phyloP scores from a whole-genome alignment of 2,329 filamentous ascomycete genomes.

The Neofusicoccum umdonicola region DNA sequence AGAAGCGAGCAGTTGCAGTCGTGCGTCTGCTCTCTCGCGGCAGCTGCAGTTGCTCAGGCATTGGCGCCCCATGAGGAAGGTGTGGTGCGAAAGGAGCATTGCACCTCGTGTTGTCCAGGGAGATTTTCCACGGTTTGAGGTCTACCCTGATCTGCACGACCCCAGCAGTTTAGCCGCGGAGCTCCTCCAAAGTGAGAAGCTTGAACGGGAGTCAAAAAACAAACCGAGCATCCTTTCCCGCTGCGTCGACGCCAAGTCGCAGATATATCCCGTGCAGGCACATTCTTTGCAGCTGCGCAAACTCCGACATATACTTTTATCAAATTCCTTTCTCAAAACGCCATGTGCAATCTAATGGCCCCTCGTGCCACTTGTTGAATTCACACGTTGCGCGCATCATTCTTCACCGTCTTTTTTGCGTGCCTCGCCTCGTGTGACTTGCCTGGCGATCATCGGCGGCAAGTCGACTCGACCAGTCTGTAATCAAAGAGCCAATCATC shows the following conservation, averaged over 20 bases:
- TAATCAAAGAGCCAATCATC: background rate
- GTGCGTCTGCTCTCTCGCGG: background rate
- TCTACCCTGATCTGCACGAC: conserved; percentile 7
- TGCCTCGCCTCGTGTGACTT: background rate
- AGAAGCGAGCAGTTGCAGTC: background rate
- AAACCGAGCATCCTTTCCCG: conserved; percentile 6
- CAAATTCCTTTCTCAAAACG: conserved; percentile 3
- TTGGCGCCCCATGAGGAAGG: conserved; percentile 1
- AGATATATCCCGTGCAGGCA: background rate
- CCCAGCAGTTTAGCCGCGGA: conserved; percentile 1
- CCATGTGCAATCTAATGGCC: conserved; percentile 2
- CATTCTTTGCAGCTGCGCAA: background rate
- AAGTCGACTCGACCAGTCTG: background rate
- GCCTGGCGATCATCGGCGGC: background rate
- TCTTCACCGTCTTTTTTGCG: conserved; percentile 8
- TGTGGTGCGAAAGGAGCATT: background rate
- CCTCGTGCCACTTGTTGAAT: background rate
- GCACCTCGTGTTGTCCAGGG: conserved; percentile 8
- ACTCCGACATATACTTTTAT: background rate
- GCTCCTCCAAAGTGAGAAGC: conserved; percentile 7
- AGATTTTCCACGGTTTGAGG: background rate
- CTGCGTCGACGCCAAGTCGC: conserved; percentile 3
- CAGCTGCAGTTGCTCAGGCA: background rate
- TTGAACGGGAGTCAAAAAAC: conserved; percentile 12
- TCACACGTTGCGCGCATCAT: background rate